These are phyloP conservation scores for Candida easanensis DNA, from an alignment of 805 yeast genomes.

Conservation along the genomic window DNA sequence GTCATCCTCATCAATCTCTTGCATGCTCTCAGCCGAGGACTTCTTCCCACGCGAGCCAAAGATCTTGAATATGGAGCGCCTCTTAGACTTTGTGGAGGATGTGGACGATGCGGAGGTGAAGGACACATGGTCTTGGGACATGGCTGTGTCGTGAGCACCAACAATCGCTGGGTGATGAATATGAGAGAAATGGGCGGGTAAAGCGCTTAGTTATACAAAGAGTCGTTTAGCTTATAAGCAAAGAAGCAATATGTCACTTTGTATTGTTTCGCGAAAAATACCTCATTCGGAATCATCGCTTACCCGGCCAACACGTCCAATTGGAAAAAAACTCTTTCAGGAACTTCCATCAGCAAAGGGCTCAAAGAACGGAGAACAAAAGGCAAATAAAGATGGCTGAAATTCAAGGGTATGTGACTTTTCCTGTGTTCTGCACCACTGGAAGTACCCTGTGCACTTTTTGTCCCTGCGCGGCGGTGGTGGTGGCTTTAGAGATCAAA, in stretches of 20 bases:
- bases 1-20: constrained; percentile 6
- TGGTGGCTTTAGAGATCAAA: neutral
- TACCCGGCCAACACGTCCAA: too few species aligned
- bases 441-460: neutral
- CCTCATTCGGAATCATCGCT: too few species aligned
- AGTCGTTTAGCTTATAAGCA: too few species aligned
- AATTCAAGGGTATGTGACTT: constrained; percentile 2
- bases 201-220: too few species aligned
- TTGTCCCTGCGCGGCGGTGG: neutral
- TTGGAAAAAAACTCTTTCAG: too few species aligned
- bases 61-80: constrained; percentile 10
- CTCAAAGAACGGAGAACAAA: too few species aligned
- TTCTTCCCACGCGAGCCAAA: constrained; percentile 3
- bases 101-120: neutral
- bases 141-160: too few species aligned
- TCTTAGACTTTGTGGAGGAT: neutral
- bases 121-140: neutral
- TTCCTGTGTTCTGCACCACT: neutral
- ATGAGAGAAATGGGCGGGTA: too few species aligned
- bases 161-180: too few species aligned
- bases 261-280: too few species aligned
- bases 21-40: neutral
- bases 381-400: constrained; percentile 2
- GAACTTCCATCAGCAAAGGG: too few species aligned
- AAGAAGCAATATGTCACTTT: too few species aligned